These are phyloP conservation scores for Magnaporthiopsis incrustans DNA, from an alignment of 2,329 filamentous ascomycete genomes.

Conservation along the genomic window DNA sequence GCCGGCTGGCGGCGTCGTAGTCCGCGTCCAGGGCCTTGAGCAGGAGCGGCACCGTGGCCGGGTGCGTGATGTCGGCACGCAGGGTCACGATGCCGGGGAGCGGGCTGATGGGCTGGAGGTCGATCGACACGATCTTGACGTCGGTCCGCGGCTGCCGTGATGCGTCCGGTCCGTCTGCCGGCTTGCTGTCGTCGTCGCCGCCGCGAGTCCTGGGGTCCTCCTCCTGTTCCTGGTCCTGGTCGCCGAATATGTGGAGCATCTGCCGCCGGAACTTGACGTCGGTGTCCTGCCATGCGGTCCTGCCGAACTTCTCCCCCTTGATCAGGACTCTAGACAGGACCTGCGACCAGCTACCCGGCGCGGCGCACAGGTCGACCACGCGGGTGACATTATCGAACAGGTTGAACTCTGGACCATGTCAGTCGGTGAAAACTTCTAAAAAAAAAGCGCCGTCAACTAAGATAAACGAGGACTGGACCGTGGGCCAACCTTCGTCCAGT, in stretches of 20 bases:
- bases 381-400: conserved; percentile 84
- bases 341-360: conserved; percentile 95
- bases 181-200: conserved; percentile 15
- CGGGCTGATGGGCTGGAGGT: conserved; percentile 91
- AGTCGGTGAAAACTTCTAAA: no score
- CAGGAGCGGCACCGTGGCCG: conserved; percentile 84
- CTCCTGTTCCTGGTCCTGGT: conserved; percentile 15
- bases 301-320: conserved; percentile 84
- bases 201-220: conserved; percentile 14
- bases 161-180: not conserved
- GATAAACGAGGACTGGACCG: not conserved
- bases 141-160: conserved; percentile 39
- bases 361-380: conserved; percentile 92
- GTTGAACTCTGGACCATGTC: conserved; percentile 68
- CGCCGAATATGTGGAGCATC: conserved; percentile 45
- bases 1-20: conserved; percentile 42
- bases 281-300: conserved; percentile 79
- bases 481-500: conserved; percentile 63
- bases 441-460: conserved; percentile 7
- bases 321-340: conserved; percentile 90
- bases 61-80: conserved; percentile 94
- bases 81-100: conserved; percentile 87
- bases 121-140: conserved; percentile 92
- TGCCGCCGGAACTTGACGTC: conserved; percentile 58
- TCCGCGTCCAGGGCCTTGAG: conserved; percentile 75